Conservation (phyloP, 306 rosid genomes). For the Canavalia ensiformis region DNA sequence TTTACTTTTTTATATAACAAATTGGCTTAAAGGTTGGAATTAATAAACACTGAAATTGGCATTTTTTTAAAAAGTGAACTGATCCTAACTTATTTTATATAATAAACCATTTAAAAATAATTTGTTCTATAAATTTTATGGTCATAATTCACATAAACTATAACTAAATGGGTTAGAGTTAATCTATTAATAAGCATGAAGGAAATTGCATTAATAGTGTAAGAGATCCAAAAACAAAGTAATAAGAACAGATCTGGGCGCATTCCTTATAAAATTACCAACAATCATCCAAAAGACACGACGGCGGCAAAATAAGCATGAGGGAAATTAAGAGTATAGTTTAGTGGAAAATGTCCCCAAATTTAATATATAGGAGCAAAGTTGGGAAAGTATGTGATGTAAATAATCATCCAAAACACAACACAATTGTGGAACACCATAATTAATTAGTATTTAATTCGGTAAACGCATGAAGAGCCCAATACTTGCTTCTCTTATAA, state of each 20-base stretch:
- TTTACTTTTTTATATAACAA: no score
- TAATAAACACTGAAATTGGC: no score
- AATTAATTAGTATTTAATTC: no score
- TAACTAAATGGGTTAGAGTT: no score
- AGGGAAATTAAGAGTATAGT: background rate
- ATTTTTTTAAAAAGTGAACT: no score
- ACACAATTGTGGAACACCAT: background rate
- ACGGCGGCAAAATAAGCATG: background rate
- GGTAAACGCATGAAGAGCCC: no score
- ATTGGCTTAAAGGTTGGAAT: no score
- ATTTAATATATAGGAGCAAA: no score
- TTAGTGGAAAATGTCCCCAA: background rate
- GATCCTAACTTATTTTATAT: no score
- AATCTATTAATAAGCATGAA: background rate
- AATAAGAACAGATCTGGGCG: background rate
- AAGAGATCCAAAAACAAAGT: background rate
- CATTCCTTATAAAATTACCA: background rate
- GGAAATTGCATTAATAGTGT: background rate
- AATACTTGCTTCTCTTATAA: background rate
- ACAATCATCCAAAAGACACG: background rate
- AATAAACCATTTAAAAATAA: no score
- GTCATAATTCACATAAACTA: no score
- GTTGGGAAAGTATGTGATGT: background rate
- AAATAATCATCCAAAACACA: background rate
- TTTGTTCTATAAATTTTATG: no score